Base-by-base conservation (phyloP, 768 basidiomycete species). In the Paxillus involutus region DNA sequence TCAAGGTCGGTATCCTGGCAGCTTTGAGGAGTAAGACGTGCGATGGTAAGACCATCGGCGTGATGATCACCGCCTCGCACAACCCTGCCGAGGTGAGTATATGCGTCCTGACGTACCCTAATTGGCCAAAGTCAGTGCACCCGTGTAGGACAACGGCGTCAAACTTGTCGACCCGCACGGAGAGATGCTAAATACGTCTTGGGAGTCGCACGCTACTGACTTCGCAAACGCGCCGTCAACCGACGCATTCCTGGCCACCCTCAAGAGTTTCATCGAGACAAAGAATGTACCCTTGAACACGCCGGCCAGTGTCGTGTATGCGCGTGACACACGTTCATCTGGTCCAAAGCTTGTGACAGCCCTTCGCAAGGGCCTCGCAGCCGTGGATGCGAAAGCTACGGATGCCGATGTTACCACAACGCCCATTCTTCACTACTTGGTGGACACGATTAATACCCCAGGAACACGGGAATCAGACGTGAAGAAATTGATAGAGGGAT, bases 51-150 rank as follows among this genome's bases (percentile, higher is more conserved):
- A 88, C 86, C 24, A 89, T 99, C 62, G 97, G 97, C 14, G 91
- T 98, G 19, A 98, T 99, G 97, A 88, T 99, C 67, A 99, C 97
- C 36, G 97, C 97, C 3, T 96, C 94, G n/a, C 97, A 99, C 73
- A 99, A 99, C 69, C 96, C 97, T n/a, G 95, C 95, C 68, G 80
- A 84, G 66, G 95, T 94, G 64, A 59, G 81, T 65, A n/a, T 47
- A 42, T 47, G 3, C 29, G 3, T 50, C 40, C 50, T 30, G 32
- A 24, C 26, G 37, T 29, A 12, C 52, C 39, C 42, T 16, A 17
- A 46, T 42, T 42, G 33, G 50, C 35, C 37, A 45, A 54, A 51
- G 41, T 33, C 19, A 54, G 32, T 39, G 17, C 50, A 39, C 45
- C 55, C 57, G 21, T 52, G 8, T 65, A 97, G 94, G 97, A 99